phyloP scores from a whole-genome alignment of 805 yeast species.

The Hanseniaspora thailandica region DNA sequence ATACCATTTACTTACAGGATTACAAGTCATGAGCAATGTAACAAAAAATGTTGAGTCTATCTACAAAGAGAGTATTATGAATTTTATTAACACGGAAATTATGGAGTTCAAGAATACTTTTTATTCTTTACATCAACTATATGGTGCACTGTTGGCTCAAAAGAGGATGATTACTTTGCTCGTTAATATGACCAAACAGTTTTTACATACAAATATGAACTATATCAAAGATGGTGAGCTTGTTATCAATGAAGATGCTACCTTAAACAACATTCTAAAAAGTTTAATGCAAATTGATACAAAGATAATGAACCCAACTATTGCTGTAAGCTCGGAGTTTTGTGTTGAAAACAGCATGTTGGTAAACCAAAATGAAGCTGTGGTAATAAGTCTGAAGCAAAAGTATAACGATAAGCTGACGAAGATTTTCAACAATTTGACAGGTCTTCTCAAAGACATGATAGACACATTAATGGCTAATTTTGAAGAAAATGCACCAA shows the following conservation, averaged over 20 bases:
- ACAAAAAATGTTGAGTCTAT: slow-evolving; percentile 20
- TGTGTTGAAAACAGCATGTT: slow-evolving; percentile 13
- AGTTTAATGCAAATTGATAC: neutral
- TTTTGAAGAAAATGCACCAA: neutral
- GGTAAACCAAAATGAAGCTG: neutral
- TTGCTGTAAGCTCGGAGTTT: neutral
- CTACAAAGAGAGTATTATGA: neutral
- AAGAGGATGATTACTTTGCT: slow-evolving; percentile 19
- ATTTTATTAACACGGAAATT: neutral
- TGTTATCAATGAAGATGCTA: neutral
- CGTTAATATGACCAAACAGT: slow-evolving; percentile 21
- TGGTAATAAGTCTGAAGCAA: neutral
- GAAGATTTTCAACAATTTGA: neutral
- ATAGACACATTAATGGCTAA: slow-evolving; percentile 18
- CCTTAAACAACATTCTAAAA: neutral
- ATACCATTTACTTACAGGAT: neutral
- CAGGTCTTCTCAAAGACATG: neutral
- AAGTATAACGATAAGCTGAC: neutral
- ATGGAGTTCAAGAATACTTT: neutral
- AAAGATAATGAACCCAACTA: neutral
- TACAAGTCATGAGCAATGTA: slow-evolving; percentile 25
- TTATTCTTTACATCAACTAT: slow-evolving; percentile 35
- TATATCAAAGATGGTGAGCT: slow-evolving; percentile 17
- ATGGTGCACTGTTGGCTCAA: slow-evolving; percentile 27
- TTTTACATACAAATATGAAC: slow-evolving; percentile 23